Conservation (phyloP, 768 basidiomycete species). For the Tricholoma hemisulphureum region DNA sequence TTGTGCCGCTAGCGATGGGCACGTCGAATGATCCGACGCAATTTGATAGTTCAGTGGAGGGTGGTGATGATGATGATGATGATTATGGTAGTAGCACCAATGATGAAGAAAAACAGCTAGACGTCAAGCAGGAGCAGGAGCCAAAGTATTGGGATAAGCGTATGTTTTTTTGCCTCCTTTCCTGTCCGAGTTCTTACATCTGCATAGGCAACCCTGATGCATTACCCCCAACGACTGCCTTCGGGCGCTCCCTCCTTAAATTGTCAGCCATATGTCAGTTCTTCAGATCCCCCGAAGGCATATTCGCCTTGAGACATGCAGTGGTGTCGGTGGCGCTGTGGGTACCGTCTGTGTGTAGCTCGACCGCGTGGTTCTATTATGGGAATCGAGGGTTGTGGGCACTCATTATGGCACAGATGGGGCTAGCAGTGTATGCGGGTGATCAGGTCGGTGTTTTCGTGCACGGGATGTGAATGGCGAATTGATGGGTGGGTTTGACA, state of each 20-base stretch:
- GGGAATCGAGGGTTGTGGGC: slow-evolving; percentile 44
- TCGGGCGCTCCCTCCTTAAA: slow-evolving; percentile 32
- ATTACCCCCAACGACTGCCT: slow-evolving; percentile 35
- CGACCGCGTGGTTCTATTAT: slow-evolving; percentile 44
- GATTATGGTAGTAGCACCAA: slow-evolving; percentile 15
- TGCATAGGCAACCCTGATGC: slow-evolving; percentile 40
- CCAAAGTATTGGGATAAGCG: slow-evolving; percentile 11
- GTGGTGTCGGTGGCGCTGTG: slow-evolving; percentile 42
- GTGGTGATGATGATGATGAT: slow-evolving; percentile 19
- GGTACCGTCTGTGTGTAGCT: slow-evolving; percentile 38
- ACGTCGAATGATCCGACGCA: slow-evolving; percentile 34
- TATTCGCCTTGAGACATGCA: slow-evolving; percentile 39
- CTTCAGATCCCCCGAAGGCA: slow-evolving; percentile 41
- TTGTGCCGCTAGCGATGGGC: slow-evolving; percentile 36
- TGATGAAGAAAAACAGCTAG: slow-evolving; percentile 5
- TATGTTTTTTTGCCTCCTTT: background rate
- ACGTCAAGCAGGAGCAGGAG: background rate
- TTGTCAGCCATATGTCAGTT: slow-evolving; percentile 36
- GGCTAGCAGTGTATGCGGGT: slow-evolving; percentile 42
- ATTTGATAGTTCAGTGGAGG: slow-evolving; percentile 20
- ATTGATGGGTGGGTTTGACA: slow-evolving; percentile 4
- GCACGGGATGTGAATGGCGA: background rate
- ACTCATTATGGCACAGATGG: slow-evolving; percentile 45
- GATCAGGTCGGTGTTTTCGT: slow-evolving; percentile 33
- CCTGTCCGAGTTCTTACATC: background rate